Evolutionary conservation across 1,284 basidiomycete species (phyloP).

Genomic region (Pseudozyma pruni): DNA sequence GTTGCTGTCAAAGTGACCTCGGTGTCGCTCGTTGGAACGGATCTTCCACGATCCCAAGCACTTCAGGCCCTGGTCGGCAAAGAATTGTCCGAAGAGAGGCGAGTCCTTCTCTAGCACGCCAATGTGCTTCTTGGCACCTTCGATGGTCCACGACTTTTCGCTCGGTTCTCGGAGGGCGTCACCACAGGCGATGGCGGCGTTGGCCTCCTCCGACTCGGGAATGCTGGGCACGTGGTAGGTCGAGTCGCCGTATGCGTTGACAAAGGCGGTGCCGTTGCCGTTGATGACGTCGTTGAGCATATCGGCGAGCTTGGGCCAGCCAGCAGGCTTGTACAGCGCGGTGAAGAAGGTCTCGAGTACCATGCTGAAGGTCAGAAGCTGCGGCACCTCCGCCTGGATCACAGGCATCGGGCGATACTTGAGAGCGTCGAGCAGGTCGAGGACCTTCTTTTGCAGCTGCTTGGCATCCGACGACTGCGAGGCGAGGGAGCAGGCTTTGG

Average conservation of each 20-base stretch:
- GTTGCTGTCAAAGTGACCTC: constrained; percentile 42
- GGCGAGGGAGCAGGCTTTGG: constrained; percentile 37
- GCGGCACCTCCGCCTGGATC: constrained; percentile 34
- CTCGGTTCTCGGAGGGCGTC: constrained; percentile 25
- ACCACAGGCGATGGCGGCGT: constrained; percentile 43
- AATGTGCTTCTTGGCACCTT: constrained; percentile 28
- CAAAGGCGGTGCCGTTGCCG: constrained; percentile 40
- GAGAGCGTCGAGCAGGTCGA: constrained; percentile 41
- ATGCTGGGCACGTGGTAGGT: constrained; percentile 21
- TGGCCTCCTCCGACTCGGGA: constrained; percentile 31
- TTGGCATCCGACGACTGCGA: constrained; percentile 15
- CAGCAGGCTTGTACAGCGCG: constrained; percentile 40
- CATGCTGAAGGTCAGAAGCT: constrained; percentile 45
- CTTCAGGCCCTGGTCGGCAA: constrained; percentile 23
- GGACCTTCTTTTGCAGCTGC: constrained; percentile 35
- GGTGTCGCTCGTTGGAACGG: constrained; percentile 46
- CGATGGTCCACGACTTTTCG: constrained; percentile 30
- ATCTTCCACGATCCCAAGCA: constrained; percentile 41
- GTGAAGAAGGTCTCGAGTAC: constrained; percentile 37
- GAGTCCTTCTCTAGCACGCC: constrained; percentile 33
- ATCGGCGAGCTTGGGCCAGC: constrained; percentile 40
- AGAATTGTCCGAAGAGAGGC: constrained; percentile 44
- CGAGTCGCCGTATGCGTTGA: constrained; percentile 38
- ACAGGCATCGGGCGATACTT: constrained; percentile 40
- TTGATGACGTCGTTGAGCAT: constrained; percentile 41